A percentile compares a stretch with the other conserved stretches of the same genome.
Evolutionary conservation across 495 filamentous ascomycete species (phyloP).

Genomic region (Peziza echinospora): DNA sequence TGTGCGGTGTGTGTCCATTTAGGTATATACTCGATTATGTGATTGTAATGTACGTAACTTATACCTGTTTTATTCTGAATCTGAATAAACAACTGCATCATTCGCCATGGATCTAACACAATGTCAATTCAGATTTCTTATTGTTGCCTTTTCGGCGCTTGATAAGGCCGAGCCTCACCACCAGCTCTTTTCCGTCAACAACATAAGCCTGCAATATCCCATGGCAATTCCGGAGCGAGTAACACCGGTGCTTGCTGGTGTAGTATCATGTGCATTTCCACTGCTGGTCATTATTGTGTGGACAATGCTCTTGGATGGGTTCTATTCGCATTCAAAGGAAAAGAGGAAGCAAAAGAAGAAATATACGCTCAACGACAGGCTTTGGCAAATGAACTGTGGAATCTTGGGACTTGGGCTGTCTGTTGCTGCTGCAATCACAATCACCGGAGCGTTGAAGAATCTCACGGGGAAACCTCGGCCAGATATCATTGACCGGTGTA

Average conservation of each 20-base stretch:
- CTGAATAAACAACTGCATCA: constrained; percentile 21
- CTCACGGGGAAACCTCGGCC: constrained; percentile 68
- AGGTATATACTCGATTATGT: constrained; percentile 51
- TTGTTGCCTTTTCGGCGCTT: constrained; percentile 32
- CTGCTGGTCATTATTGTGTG: constrained; percentile 45
- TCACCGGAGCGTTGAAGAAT: constrained; percentile 70
- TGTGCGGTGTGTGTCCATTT: too few relatives aligned
- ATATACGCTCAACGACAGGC: constrained; percentile 33
- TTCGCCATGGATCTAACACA: constrained; percentile 27
- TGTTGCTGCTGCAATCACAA: constrained; percentile 44
- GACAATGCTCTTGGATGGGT: constrained; percentile 48
- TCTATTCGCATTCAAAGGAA: constrained; percentile 40
- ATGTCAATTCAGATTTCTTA: constrained; percentile 25
- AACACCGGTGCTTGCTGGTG: constrained; percentile 32
- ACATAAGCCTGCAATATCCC: constrained; percentile 47
- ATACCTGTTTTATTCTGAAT: constrained; percentile 12
- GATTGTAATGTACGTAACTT: constrained; percentile 34
- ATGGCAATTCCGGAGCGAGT: constrained; percentile 55
- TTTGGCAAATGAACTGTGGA: constrained; percentile 74
- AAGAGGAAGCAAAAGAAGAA: constrained; percentile 26
- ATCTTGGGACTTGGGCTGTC: constrained; percentile 51
- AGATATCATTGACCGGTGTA: constrained; percentile 44
- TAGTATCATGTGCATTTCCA: constrained; percentile 37
- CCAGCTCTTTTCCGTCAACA: constrained; percentile 37
- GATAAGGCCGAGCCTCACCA: constrained; percentile 35